A percentile compares a stretch with the other conserved stretches of the same genome.
These are phyloP conservation scores for Ceratocystis eucalypticola DNA, from an alignment of 2,329 filamentous ascomycete species.

Conservation along the genomic window DNA sequence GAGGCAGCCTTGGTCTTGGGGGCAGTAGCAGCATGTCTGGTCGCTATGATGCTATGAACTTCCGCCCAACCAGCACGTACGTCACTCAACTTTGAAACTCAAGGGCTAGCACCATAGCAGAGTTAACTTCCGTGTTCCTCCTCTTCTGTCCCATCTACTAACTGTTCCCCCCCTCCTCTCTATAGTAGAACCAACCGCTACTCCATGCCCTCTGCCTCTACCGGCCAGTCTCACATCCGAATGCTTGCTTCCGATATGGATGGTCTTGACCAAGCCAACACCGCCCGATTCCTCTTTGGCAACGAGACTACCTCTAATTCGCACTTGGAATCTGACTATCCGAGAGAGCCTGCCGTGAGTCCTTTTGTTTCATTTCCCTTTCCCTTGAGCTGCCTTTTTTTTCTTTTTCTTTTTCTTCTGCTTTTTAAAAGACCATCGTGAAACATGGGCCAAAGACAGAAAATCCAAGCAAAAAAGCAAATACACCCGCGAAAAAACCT, in stretches of 20 bases:
- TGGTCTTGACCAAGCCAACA: conserved; percentile 69
- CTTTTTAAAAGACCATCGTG: background rate
- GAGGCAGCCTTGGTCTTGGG: too few relatives aligned
- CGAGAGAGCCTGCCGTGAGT: conserved; percentile 33
- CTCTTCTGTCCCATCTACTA: background rate
- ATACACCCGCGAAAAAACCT: background rate
- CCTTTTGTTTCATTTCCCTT: conserved; percentile 5
- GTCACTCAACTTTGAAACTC: conserved; percentile 29
- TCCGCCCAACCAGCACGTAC: conserved; percentile 66
- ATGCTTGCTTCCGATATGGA: conserved; percentile 45
- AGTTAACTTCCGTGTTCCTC: background rate
- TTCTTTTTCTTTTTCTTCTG: background rate
- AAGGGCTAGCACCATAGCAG: too few relatives aligned
- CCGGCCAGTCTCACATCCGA: conserved; percentile 39
- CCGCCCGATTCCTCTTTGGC: conserved; percentile 72
- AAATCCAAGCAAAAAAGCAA: background rate
- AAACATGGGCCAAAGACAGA: background rate
- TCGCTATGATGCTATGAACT: conserved; percentile 54
- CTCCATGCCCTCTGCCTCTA: conserved; percentile 83
- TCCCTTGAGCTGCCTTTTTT: background rate
- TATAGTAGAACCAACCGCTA: conserved; percentile 53
- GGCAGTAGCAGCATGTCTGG: conserved; percentile 32
- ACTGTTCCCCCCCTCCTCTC: background rate
- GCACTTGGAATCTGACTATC: conserved; percentile 14
- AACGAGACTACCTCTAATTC: conserved; percentile 39